Conservation (phyloP, 805 yeast genomes). For the Pichia phayaonensis region DNA sequence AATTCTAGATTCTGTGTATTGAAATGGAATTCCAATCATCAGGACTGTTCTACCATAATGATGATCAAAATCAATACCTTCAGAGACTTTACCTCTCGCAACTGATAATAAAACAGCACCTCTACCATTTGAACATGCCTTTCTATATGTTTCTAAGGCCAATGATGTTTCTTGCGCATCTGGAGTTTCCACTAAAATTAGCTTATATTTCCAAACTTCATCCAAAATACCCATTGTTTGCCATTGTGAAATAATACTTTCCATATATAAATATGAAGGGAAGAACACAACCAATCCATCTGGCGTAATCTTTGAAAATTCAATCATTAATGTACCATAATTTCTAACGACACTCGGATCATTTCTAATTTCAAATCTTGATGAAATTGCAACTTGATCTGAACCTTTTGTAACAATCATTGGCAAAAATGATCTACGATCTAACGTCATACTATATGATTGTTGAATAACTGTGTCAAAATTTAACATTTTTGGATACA, state of each 20-base stretch:
- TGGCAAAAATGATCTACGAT: constrained; percentile 87
- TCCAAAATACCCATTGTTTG: constrained; percentile 97
- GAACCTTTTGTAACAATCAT: constrained; percentile 96
- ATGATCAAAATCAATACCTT: constrained; percentile 98
- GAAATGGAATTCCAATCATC: constrained; percentile 99
- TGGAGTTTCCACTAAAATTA: constrained; percentile 94
- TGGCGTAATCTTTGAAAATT: constrained; percentile 91
- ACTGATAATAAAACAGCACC: constrained; percentile 95
- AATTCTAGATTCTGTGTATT: constrained; percentile 94
- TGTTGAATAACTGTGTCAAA: constrained; percentile 91
- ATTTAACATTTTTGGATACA: constrained; percentile 96
- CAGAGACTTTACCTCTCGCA: constrained; percentile 98
- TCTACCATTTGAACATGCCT: constrained; percentile 95
- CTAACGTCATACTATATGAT: constrained; percentile 92
- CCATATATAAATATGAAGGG: constrained; percentile 97
- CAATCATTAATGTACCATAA: constrained; percentile 87
- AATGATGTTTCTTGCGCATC: constrained; percentile 97
- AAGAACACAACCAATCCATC: constrained; percentile 98
- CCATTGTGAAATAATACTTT: constrained; percentile 97
- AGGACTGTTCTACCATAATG: constrained; percentile 96
- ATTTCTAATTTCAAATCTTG: constrained; percentile 92
- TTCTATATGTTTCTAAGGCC: constrained; percentile 90
- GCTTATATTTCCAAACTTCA: constrained; percentile 96
- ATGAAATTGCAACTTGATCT: constrained; percentile 94
- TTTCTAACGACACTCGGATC: constrained; percentile 97